phyloP scores from a whole-genome alignment of 441 rosid species.

The Adansonia gregorii region DNA sequence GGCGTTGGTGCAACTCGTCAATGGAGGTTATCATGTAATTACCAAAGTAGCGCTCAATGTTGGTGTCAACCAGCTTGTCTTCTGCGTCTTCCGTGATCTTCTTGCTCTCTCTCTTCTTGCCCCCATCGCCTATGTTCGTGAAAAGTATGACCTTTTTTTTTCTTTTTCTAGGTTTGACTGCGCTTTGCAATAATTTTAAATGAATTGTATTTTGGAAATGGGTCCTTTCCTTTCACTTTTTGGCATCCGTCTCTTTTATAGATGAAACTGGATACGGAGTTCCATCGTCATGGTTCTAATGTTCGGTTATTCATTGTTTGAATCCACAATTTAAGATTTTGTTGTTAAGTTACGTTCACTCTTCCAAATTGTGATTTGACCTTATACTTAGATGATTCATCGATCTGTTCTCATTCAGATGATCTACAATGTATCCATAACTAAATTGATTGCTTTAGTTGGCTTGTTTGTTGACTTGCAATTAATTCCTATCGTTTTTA shows the following conservation, averaged over 20 bases:
- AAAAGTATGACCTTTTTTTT: conserved; percentile 47
- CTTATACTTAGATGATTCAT: neutral
- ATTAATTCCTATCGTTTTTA: neutral
- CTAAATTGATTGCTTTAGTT: conserved; percentile 1
- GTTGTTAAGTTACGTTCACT: neutral
- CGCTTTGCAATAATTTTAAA: neutral
- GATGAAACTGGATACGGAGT: conserved; percentile 4
- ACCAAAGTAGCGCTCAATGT: conserved; percentile 92
- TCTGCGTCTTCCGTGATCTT: conserved; percentile 91
- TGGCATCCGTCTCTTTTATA: neutral
- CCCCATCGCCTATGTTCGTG: conserved; percentile 83
- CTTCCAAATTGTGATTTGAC: neutral
- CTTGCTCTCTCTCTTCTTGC: conserved; percentile 88
- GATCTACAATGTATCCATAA: conserved; percentile 1
- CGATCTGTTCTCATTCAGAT: conserved; percentile 17
- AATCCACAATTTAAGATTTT: conserved; percentile 1
- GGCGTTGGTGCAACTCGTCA: conserved; percentile 80
- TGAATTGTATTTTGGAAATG: neutral
- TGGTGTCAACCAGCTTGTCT: conserved; percentile 94
- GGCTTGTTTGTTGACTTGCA: neutral
- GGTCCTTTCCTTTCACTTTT: neutral
- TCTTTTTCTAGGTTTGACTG: neutral
- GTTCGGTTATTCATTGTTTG: neutral
- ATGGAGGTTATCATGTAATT: conserved; percentile 94
- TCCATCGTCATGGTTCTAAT: neutral